Conservation (phyloP, 306 rosid species). For the Quercus wislizeni region DNA sequence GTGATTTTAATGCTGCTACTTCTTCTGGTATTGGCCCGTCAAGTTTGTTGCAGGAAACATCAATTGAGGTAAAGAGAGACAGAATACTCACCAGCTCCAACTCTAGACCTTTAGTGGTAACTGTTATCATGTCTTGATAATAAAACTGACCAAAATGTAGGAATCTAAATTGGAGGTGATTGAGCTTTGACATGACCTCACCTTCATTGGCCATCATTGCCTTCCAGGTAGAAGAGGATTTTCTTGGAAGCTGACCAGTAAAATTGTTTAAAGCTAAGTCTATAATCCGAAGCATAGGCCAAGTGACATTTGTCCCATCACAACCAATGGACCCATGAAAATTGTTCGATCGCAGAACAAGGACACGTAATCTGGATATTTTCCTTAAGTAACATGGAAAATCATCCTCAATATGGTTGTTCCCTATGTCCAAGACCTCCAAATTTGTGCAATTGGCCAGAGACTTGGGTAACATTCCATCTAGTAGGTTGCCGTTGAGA, state of each 20-base stretch:
- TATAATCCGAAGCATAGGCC: constrained; percentile 33
- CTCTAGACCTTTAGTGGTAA: constrained; percentile 16
- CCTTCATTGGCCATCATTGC: constrained; percentile 27
- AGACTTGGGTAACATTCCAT: constrained; percentile 35
- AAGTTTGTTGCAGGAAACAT: constrained; percentile 24
- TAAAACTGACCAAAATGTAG: neutral
- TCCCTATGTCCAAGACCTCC: constrained; percentile 41
- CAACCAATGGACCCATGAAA: constrained; percentile 25
- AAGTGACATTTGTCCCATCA: neutral
- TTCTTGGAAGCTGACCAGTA: constrained; percentile 26
- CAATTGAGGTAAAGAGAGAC: neutral
- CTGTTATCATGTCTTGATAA: constrained; percentile 28
- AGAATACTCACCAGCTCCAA: neutral
- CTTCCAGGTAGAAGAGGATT: constrained; percentile 23
- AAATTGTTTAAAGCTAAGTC: constrained; percentile 42
- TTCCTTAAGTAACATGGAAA: constrained; percentile 30
- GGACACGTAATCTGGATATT: constrained; percentile 14
- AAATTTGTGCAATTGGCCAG: constrained; percentile 17
- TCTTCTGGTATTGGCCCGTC: constrained; percentile 5
- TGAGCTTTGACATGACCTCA: neutral
- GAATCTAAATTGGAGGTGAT: constrained; percentile 5
- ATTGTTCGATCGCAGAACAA: constrained; percentile 30
- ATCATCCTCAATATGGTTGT: constrained; percentile 4
- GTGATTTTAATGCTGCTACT: constrained; percentile 8
- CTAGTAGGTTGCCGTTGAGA: constrained; percentile 18